phyloP scores from a whole-genome alignment of 306 rosid species.

The Acacia melanoxylon region DNA sequence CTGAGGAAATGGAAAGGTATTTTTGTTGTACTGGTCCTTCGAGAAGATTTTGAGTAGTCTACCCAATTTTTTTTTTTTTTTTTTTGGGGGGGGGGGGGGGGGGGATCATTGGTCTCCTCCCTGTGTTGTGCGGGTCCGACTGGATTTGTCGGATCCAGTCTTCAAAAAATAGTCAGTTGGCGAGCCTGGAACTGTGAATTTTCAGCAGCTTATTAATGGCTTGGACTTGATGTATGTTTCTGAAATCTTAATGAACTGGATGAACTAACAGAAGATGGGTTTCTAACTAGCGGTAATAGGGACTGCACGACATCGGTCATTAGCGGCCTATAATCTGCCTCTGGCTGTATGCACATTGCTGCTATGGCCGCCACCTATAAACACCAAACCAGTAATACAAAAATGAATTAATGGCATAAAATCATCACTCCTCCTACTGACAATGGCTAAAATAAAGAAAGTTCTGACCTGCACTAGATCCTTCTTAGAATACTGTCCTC shows the following conservation, averaged over 20 bases:
- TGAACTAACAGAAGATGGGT: conserved; percentile 38
- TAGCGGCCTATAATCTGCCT: conserved; percentile 92
- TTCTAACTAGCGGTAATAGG: conserved; percentile 70
- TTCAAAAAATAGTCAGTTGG: background rate
- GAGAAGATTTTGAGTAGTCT: background rate
- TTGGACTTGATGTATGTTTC: conserved; percentile 49
- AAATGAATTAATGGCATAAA: conserved; percentile 9
- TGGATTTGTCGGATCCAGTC: background rate
- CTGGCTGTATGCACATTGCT: conserved; percentile 98
- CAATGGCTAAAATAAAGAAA: background rate
- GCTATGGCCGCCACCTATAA: conserved; percentile 89
- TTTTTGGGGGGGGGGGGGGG: too few species aligned
- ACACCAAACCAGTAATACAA: conserved; percentile 1
- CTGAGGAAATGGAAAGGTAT: background rate
- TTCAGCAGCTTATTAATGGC: background rate
- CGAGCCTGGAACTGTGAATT: background rate
- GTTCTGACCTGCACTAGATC: conserved; percentile 82
- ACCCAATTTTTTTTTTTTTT: background rate
- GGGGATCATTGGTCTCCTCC: background rate
- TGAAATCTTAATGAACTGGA: conserved; percentile 63
- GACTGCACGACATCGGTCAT: conserved; percentile 97
- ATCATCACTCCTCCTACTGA: background rate
- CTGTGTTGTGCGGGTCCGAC: background rate
- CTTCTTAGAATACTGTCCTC: conserved; percentile 78
- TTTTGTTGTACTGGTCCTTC: background rate